Base-by-base conservation (phyloP, 257 asterid genomes). In the Osmanthus fragrans region DNA sequence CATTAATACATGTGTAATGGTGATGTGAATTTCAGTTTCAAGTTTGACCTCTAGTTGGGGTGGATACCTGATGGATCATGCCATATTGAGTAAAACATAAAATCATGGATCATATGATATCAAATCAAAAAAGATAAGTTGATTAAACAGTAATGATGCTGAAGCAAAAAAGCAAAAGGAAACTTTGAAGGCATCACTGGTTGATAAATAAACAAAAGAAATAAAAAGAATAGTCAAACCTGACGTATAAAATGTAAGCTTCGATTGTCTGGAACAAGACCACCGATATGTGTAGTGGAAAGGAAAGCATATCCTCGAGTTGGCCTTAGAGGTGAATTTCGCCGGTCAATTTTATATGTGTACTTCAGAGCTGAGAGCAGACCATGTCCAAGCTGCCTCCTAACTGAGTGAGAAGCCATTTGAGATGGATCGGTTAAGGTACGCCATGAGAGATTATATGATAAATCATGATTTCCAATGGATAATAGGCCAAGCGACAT, bases 341-440 rank as follows among this genome's bases (percentile, higher is more conserved):
- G 89, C 23, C 27, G 66, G 85, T 96, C 99, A 79, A 91, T 49
- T 84, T 88, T 96, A 82, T 88, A 94, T 1, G 87, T 65, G 80
- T 96, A 96, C 84, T 92, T 96, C 87, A 96, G 80, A 71, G 88
- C 89, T 25, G 99, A 96, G 73, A 87, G 67, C 82, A 94, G 85
- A 82, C 85, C 85, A 85, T 96, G 99, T 67, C 99, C 99, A 42
- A 94, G 97, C 83, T 96, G 99, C 83, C 97, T 91, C 91, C 99
- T 96, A 79, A 96, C 97, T 37, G 96, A 71, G 73, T 79, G 82
- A 11, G 98, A 96, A 71, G 99, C 80, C 93, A 90, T 85, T 82
- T 96, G 99, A 36, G 97, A 87, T 68, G 99, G 99, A 82, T 96
- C 98, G 2, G 89, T 88, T 78, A 96, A 85, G 36, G 89, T 89